These are phyloP conservation scores for Suillus brevipes DNA, from an alignment of 768 basidiomycete species.

Conservation along the genomic window DNA sequence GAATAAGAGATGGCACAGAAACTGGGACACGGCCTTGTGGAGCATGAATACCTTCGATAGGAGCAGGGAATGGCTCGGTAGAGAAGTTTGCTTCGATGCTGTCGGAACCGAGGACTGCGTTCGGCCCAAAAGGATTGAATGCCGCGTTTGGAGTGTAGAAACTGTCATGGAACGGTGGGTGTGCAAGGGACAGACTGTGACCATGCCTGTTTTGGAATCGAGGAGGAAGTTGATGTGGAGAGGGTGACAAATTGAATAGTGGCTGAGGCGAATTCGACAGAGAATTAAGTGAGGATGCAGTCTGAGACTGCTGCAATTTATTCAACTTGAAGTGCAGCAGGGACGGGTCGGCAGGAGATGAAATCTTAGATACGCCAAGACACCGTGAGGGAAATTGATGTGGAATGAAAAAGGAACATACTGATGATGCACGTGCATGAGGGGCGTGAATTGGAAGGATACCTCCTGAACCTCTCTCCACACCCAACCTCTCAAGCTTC, in stretches of 20 bases:
- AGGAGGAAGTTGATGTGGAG: conserved; percentile 43
- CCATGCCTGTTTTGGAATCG: conserved; percentile 61
- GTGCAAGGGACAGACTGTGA: conserved; percentile 73
- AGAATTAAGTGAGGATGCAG: conserved; percentile 50
- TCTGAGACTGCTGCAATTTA: conserved; percentile 76
- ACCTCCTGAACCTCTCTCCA: conserved; percentile 60
- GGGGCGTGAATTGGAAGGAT: conserved; percentile 66
- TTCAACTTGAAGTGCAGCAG: conserved; percentile 80
- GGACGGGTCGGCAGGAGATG: conserved; percentile 87
- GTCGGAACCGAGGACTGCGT: conserved; percentile 55
- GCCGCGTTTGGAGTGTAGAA: conserved; percentile 39
- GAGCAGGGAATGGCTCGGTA: conserved; percentile 23
- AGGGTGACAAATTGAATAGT: conserved; percentile 50
- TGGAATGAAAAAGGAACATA: conserved; percentile 41
- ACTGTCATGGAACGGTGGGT: conserved; percentile 39
- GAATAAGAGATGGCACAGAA: conserved; percentile 45
- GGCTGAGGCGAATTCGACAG: conserved; percentile 67
- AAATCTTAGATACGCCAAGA: conserved; percentile 54
- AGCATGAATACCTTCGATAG: conserved; percentile 42
- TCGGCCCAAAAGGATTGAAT: conserved; percentile 68
- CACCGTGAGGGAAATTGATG: conserved; percentile 16
- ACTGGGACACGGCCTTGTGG: conserved; percentile 58
- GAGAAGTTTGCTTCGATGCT: conserved; percentile 35
- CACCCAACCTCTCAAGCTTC: conserved; percentile 77
- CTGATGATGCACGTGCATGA: conserved; percentile 82